A percentile compares a stretch with the other conserved stretches of the same genome.
phyloP scores from a whole-genome alignment of 2,329 filamentous ascomycete species.

The Ascochyta clinopodiicola region DNA sequence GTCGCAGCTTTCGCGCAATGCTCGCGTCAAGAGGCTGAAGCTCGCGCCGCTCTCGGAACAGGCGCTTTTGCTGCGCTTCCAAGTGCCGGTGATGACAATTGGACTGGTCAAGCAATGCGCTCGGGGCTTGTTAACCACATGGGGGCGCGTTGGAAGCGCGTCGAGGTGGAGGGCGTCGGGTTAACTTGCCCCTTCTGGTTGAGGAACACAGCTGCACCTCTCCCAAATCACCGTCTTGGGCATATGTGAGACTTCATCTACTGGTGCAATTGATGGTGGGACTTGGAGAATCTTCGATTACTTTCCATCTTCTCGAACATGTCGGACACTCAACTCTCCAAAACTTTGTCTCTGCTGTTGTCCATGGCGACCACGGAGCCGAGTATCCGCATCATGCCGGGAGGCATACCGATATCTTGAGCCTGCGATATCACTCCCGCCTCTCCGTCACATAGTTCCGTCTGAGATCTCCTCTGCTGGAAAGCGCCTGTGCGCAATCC shows the following conservation, averaged over 20 bases:
- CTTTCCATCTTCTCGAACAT: not conserved
- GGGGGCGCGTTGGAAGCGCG: constrained; percentile 18
- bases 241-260: not conserved
- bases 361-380: not conserved
- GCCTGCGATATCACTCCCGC: not conserved
- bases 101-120: constrained; percentile 5
- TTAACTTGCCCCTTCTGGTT: constrained; percentile 27
- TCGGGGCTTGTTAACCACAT: constrained; percentile 31
- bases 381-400: not conserved
- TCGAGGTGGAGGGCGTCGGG: constrained; percentile 19
- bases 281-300: not conserved
- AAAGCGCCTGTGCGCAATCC: not conserved
- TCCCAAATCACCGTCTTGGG: constrained; percentile 5
- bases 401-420: not conserved
- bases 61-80: constrained; percentile 4
- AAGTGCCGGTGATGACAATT: constrained; percentile 18
- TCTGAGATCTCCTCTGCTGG: not conserved
- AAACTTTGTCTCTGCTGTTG: not conserved
- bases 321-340: not conserved
- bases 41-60: constrained; percentile 25
- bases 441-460: not conserved
- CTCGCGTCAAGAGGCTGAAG: constrained; percentile 37
- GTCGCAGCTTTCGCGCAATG: constrained; percentile 24
- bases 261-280: not conserved
- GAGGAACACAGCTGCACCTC: constrained; percentile 11